Base-by-base conservation (phyloP, 331 rosid species). In the Quercus lobata region DNA sequence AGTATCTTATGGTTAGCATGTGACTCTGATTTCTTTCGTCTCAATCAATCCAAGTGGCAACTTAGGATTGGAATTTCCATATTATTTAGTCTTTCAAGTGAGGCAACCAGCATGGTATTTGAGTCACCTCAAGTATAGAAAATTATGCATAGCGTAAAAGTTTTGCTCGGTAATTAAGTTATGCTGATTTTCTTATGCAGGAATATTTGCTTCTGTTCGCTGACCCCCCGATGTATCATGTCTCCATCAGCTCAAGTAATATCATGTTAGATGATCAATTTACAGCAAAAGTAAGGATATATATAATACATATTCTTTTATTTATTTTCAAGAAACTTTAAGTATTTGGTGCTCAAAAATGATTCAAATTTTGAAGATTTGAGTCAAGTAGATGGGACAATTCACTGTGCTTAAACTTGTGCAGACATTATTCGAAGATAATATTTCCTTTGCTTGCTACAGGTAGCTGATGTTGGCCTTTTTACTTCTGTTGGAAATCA, bases 121-220 rank as follows among this genome's bases (percentile, higher is more conserved):
- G 57, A 69, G 49, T 37, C n/a, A 27, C 57, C 71, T 30, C 14
- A 14, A 17, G 61, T 29, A 17, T 41, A 76, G 22, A 14, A 18
- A 16, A 19, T 22, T 14, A 29, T n/a, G 57, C 53, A 6, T 65
- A 27, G 69, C 57, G 44, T n/a, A 76, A 24, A 76, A 78, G 30
- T 73, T 41, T 63, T 78, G 27, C 56, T 66, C 82, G n/a, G 46
- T 58, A 24, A 71, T 69, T 49, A 16, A 32, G 44, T 55, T 71
- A 17, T 62, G 54, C 37, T 77, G 69, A 65, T 77, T 83, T 54
- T 77, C 19, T 5, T 34, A 58, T 82, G 90, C 91, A 95, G 97
- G 97, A 95, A 71, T 95, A 95, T 82, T 89, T 95, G 86, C 87
- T 91, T 88, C 91, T 89, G 73, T 95, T 95, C 89, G 89, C 80